Percentiles rank a stretch among this genome's conserved stretches.
phyloP scores from a whole-genome alignment of 768 basidiomycete species.

The Asterophora parasitica region DNA sequence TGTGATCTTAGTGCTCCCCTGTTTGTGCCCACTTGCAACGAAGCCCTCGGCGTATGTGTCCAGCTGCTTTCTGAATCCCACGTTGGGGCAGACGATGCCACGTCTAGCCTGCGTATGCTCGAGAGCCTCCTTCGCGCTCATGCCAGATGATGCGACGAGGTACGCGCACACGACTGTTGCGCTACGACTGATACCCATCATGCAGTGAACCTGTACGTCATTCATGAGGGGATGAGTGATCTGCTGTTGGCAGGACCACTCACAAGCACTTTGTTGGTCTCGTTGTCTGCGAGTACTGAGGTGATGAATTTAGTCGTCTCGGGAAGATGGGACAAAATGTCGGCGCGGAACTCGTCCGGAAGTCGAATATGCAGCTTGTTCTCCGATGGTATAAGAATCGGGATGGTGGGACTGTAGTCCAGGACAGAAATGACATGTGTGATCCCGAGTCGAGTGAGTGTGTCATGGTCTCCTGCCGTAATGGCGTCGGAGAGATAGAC shows the following conservation, averaged over 20 bases:
- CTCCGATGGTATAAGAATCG: slow-evolving; percentile 36
- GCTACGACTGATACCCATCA: slow-evolving; percentile 71
- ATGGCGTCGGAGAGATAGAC: slow-evolving; percentile 62
- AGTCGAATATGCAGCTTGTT: slow-evolving; percentile 45
- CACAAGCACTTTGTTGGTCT: slow-evolving; percentile 36
- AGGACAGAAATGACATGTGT: slow-evolving; percentile 71
- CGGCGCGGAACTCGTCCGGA: slow-evolving; percentile 23
- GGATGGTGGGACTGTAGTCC: slow-evolving; percentile 44
- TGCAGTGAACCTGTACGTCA: slow-evolving; percentile 63
- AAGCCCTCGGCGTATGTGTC: slow-evolving; percentile 29
- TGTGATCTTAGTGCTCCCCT: slow-evolving; percentile 7
- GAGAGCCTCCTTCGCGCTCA: slow-evolving; percentile 52
- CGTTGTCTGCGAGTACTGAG: slow-evolving; percentile 27
- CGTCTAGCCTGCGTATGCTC: slow-evolving; percentile 52
- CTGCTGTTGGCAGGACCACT: slow-evolving; percentile 6
- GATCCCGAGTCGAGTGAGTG: slow-evolving; percentile 53
- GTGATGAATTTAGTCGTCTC: slow-evolving; percentile 33
- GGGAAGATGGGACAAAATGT: slow-evolving; percentile 32
- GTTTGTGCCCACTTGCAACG: slow-evolving; percentile 13
- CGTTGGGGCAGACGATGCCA: slow-evolving; percentile 60
- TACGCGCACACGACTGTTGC: slow-evolving; percentile 76
- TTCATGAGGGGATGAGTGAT: neutral
- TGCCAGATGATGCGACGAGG: slow-evolving; percentile 47
- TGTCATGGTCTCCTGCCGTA: slow-evolving; percentile 46
- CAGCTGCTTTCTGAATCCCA: slow-evolving; percentile 61